These are phyloP conservation scores for Zymoseptoria brevis DNA, from an alignment of 2,329 filamentous ascomycete species.

Conservation along the genomic window DNA sequence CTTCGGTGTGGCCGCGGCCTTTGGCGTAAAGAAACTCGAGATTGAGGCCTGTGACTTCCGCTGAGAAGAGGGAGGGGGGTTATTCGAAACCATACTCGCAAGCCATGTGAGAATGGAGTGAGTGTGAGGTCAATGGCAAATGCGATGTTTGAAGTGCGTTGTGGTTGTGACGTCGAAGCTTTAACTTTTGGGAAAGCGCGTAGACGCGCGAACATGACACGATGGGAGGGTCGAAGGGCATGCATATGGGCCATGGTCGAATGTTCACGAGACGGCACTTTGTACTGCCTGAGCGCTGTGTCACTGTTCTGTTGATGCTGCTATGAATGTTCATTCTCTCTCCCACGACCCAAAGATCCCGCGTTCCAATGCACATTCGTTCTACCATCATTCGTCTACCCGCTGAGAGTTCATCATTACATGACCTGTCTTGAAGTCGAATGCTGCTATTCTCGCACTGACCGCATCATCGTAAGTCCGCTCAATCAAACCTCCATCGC, in stretches of 20 bases:
- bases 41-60: slow-evolving; percentile 72
- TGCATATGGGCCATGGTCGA: too few relatives aligned
- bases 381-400: neutral
- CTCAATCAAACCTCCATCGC: neutral
- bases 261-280: neutral
- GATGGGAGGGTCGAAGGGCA: neutral
- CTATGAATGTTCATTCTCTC: neutral
- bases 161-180: neutral
- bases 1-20: slow-evolving; percentile 20
- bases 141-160: neutral
- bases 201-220: neutral
- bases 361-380: neutral
- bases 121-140: neutral
- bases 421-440: neutral
- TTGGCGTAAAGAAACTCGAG: slow-evolving; percentile 42
- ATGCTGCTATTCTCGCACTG: neutral
- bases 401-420: neutral
- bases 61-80: slow-evolving; percentile 26
- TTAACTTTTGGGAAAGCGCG: neutral
- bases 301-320: neutral
- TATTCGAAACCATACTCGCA: neutral
- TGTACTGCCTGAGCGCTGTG: neutral
- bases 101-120: neutral
- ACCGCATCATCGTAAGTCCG: neutral
- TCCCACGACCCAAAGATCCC: neutral